These are phyloP conservation scores for Aegilops tauschii DNA, from an alignment of 176 grass and related monocot species.

Conservation along the genomic window DNA sequence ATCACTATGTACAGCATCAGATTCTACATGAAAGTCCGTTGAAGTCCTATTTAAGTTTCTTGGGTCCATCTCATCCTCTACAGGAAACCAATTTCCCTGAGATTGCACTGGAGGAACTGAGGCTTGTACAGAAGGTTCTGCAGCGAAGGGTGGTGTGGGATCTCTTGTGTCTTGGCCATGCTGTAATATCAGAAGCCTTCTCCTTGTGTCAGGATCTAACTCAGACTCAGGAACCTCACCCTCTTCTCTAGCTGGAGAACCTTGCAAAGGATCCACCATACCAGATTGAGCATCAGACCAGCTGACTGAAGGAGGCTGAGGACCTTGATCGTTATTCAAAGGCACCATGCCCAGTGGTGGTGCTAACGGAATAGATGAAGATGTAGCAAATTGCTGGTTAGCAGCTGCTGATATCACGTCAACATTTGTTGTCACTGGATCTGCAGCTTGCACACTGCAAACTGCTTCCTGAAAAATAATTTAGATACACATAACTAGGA, in stretches of 20 bases:
- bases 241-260: conserved; percentile 88
- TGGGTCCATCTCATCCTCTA: conserved; percentile 49
- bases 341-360: conserved; percentile 34
- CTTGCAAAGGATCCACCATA: conserved; percentile 47
- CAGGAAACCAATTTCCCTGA: conserved; percentile 49
- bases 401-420: conserved; percentile 33
- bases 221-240: conserved; percentile 88
- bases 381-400: conserved; percentile 41
- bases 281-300: conserved; percentile 48
- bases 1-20: conserved; percentile 35
- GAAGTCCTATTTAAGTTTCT: conserved; percentile 39
- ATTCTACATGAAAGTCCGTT: conserved; percentile 42
- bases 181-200: conserved; percentile 91
- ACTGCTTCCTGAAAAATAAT: conserved; percentile 64
- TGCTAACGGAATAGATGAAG: conserved; percentile 36
- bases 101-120: conserved; percentile 55
- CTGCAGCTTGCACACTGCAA: conserved; percentile 42
- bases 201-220: conserved; percentile 86
- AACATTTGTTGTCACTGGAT: conserved; percentile 49
- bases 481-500: conserved; percentile 17
- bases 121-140: conserved; percentile 31
- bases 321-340: conserved; percentile 41
- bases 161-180: conserved; percentile 90
- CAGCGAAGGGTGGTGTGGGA: conserved; percentile 39
- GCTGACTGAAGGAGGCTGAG: conserved; percentile 43